These are phyloP conservation scores for Nakaseomyces bracarensis DNA, from an alignment of 1,139 yeast species.

Conservation along the genomic window DNA sequence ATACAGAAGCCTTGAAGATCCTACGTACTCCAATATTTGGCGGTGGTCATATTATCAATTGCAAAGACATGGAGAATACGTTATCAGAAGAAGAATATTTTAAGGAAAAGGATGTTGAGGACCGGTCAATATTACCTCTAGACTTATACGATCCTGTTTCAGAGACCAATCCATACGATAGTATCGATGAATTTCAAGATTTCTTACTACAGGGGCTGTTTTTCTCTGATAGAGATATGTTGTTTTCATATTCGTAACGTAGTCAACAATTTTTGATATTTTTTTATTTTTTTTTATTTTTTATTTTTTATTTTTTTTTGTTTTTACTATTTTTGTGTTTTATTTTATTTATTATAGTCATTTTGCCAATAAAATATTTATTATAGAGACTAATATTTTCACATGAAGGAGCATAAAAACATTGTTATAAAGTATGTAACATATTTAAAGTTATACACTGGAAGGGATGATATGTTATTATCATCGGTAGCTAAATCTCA, in stretches of 20 bases:
- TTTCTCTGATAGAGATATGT: constrained; percentile 14
- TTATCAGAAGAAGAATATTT: neutral
- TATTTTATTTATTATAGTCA: too few relatives aligned
- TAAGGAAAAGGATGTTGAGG: constrained; percentile 1
- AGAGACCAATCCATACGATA: constrained; percentile 4
- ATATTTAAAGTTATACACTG: too few relatives aligned
- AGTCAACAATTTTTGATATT: neutral
- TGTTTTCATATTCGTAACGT: constrained; percentile 3
- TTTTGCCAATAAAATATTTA: too few relatives aligned
- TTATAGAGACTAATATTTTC: too few relatives aligned
- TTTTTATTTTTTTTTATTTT: neutral
- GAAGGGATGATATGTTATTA: too few relatives aligned
- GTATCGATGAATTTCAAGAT: constrained; percentile 11
- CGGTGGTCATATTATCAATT: neutral
- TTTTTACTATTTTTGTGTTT: too few relatives aligned
- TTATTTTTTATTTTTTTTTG: neutral
- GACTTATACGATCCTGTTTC: neutral
- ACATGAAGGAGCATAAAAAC: too few relatives aligned
- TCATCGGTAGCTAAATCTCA: too few relatives aligned
- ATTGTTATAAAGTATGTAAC: too few relatives aligned
- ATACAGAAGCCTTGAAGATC: constrained; percentile 1
- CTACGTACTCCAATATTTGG: constrained; percentile 3
- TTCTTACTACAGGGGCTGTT: constrained; percentile 9
- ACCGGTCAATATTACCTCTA: constrained; percentile 1
- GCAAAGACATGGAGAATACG: neutral